Conservation (phyloP, 2,329 filamentous ascomycete genomes). For the Colletotrichum sublineola region DNA sequence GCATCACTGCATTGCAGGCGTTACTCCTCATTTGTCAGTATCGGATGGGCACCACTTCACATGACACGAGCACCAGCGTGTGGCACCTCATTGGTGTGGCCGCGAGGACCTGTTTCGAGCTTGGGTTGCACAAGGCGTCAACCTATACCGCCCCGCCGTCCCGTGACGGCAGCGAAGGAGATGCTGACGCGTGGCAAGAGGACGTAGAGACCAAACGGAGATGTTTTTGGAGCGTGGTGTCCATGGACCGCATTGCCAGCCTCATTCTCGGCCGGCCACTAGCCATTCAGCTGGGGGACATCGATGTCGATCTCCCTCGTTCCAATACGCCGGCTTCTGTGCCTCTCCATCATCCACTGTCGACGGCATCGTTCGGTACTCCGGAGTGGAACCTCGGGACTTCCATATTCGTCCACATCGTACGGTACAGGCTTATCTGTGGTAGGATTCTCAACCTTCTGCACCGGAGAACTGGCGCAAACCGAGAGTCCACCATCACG, state of each 20-base stretch:
- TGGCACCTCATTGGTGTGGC: conserved; percentile 61
- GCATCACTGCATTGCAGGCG: conserved; percentile 55
- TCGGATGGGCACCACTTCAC: conserved; percentile 55
- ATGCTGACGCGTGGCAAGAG: conserved; percentile 20
- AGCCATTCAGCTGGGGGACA: conserved; percentile 57
- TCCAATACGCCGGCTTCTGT: conserved; percentile 41
- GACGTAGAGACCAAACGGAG: conserved; percentile 53
- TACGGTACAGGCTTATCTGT: conserved; percentile 56
- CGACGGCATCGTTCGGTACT: background rate
- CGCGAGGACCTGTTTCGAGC: conserved; percentile 55
- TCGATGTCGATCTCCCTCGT: conserved; percentile 54
- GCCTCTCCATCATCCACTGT: conserved; percentile 9
- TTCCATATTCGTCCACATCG: conserved; percentile 55
- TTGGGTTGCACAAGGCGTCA: conserved; percentile 56
- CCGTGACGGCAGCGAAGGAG: background rate
- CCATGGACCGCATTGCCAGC: conserved; percentile 54
- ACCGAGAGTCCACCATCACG: conserved; percentile 29
- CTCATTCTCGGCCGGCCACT: conserved; percentile 56
- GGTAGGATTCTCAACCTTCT: conserved; percentile 54
- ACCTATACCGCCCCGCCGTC: conserved; percentile 47
- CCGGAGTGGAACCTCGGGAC: conserved; percentile 42
- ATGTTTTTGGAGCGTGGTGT: conserved; percentile 60
- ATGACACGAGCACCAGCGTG: conserved; percentile 55
- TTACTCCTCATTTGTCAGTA: conserved; percentile 59
- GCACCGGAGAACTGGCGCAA: conserved; percentile 48